Conservation (phyloP, 2,329 filamentous ascomycete species). For the Diatrype stigma region DNA sequence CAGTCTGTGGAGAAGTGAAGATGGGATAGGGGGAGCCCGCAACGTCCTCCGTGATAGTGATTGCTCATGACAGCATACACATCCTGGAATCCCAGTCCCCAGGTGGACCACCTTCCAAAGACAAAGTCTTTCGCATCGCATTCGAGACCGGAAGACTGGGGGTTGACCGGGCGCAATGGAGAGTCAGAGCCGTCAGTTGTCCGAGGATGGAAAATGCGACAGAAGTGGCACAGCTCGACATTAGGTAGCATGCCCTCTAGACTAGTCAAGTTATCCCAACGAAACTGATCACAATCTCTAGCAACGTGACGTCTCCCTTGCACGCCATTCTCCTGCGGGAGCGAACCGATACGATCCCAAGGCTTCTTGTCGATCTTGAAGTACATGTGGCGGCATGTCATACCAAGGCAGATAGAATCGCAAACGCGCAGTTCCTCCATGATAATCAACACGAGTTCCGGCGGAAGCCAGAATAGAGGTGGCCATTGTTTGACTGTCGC, state of each 20-base stretch:
- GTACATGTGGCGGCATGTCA: conserved; percentile 2
- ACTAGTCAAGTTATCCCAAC: conserved; percentile 6
- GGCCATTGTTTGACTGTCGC: neutral
- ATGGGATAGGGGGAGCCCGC: conserved; percentile 4
- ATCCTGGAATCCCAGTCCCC: conserved; percentile 10
- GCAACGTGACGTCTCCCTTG: conserved; percentile 1
- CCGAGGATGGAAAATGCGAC: conserved; percentile 9
- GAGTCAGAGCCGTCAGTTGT: neutral
- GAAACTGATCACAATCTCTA: neutral
- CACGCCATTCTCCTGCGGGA: neutral
- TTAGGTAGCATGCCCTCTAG: conserved; percentile 2
- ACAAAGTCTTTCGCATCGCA: conserved; percentile 8
- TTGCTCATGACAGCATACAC: conserved; percentile 6
- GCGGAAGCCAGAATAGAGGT: conserved; percentile 1
- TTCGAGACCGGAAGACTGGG: neutral
- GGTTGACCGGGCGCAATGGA: neutral
- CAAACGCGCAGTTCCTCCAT: conserved; percentile 2
- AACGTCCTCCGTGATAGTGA: neutral
- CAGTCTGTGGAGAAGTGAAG: conserved; percentile 9
- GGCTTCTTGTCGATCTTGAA: neutral
- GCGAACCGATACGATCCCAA: neutral
- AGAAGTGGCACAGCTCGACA: conserved; percentile 9
- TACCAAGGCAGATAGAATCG: conserved; percentile 6
- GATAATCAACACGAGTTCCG: conserved; percentile 5
- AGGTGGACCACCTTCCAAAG: conserved; percentile 5